Evolutionary conservation across 768 basidiomycete species (phyloP), one percentile per base, ranked within the genome.

Genomic region (Tephrocybe rancida): DNA sequence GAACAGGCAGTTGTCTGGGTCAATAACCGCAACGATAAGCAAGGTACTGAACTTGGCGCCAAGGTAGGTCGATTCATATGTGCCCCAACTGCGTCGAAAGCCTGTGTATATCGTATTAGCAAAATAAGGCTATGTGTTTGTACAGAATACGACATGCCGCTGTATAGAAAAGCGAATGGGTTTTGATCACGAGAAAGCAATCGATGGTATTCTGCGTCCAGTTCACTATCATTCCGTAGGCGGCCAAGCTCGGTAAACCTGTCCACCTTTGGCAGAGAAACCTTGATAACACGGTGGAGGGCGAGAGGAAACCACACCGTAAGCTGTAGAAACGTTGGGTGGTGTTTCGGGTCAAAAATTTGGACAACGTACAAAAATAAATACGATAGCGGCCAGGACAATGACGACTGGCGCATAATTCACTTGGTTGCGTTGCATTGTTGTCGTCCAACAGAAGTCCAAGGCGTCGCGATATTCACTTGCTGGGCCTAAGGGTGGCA

Each of bases 391-490:
- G 0, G 88, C 80, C 22, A 87, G 61, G n/a, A 84, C 75, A 4
- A 92, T 68, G 18, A 89, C 65, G 3, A 81, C 60, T 22, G 84
- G 85, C 0, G 88, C 88, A 58, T 77, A 86, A 64, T 91, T 92
- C 54, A 89, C 70, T 63, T 85, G 75, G 55, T 87, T 83, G 34
- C 76, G 74, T 50, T 79, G 77, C 86, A 90, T 87, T 0, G 88
- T 90, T 0, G 90, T 91, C 3, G 86, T 89, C 73, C 82, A 92
- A 66, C 88, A 91, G 58, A 89, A 89, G 65, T 90, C 86, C 45
- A 86, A 61, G 3, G 87, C 78, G 55, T 82, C 80, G 37, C 82
- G 81, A 64, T 72, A 88, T 60, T 82, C 75, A 48, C 72, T 73
- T 0, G 80, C 19, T 10, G 85, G 80, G 0, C 87, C 87, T 14